Percentiles rank a stretch among this genome's conserved stretches.
Evolutionary conservation across 805 yeast genomes (phyloP).

Genomic region (Suhomyces emberorum): DNA sequence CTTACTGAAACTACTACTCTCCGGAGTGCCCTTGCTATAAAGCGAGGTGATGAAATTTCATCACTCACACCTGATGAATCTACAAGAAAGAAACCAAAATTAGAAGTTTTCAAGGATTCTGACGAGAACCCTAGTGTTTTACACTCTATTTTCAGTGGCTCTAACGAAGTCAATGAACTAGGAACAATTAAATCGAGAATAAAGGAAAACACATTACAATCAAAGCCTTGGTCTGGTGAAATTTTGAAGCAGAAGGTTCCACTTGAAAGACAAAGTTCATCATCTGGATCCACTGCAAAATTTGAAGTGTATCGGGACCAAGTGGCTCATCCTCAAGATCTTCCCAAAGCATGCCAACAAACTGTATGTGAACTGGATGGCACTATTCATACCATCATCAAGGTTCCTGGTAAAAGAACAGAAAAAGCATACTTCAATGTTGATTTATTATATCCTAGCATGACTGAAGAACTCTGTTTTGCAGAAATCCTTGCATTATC

Average conservation of each 20-base stretch:
- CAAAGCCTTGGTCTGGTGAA: constrained; percentile 66
- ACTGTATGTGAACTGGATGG: constrained; percentile 11
- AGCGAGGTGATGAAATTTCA: constrained; percentile 27
- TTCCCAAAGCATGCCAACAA: constrained; percentile 3
- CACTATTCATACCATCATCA: constrained; percentile 49
- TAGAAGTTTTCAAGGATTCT: constrained; percentile 35
- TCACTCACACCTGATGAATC: constrained; percentile 13
- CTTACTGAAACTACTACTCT: constrained; percentile 25
- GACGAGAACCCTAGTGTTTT: constrained; percentile 14
- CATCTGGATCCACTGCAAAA: constrained; percentile 23
- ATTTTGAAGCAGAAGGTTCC: constrained; percentile 41
- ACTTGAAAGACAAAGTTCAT: constrained; percentile 16
- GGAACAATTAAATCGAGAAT: constrained; percentile 49
- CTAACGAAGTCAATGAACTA: constrained; percentile 42
- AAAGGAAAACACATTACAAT: constrained; percentile 60
- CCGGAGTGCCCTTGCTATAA: constrained; percentile 27
- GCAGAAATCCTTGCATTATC: constrained; percentile 61
- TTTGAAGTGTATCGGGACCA: constrained; percentile 24
- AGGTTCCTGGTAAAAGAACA: constrained; percentile 53
- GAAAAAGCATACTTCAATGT: constrained; percentile 62
- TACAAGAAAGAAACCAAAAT: constrained; percentile 23
- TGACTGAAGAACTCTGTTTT: constrained; percentile 52
- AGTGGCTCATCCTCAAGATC: constrained; percentile 4
- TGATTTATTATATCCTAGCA: constrained; percentile 48
- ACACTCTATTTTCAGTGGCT: constrained; percentile 21